Evolutionary conservation across 495 filamentous ascomycete species (phyloP).

Genomic region (Cenococcum geophilum): DNA sequence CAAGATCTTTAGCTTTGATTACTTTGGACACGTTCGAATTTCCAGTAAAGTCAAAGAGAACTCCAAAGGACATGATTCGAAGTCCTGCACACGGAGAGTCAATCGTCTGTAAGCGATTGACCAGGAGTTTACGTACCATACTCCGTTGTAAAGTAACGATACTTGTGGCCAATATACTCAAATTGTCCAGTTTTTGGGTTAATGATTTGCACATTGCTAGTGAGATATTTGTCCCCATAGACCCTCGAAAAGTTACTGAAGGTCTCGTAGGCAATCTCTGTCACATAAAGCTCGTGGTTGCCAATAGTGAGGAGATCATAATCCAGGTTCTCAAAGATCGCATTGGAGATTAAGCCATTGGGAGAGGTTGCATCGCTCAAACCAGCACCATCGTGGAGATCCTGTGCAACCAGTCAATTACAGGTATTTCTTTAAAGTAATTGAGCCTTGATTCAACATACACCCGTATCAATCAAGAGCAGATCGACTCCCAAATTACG

Average conservation of each 20-base stretch:
- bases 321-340: slow-evolving; percentile 41
- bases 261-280: slow-evolving; percentile 35
- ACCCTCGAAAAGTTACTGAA: slow-evolving; percentile 37
- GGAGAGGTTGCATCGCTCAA: slow-evolving; percentile 40
- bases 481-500: slow-evolving; percentile 36
- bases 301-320: slow-evolving; percentile 44
- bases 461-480: slow-evolving; percentile 40
- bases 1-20: slow-evolving; percentile 33
- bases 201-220: slow-evolving; percentile 42
- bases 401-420: slow-evolving; percentile 11
- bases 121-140: slow-evolving; percentile 29
- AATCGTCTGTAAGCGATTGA: neutral
- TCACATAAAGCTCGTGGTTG: slow-evolving; percentile 42
- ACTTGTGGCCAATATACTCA: slow-evolving; percentile 41
- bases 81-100: slow-evolving; percentile 18
- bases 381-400: slow-evolving; percentile 43
- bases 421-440: neutral
- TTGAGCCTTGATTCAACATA: neutral
- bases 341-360: slow-evolving; percentile 39
- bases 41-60: slow-evolving; percentile 39
- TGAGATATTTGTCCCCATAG: slow-evolving; percentile 42
- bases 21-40: slow-evolving; percentile 36
- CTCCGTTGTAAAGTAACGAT: slow-evolving; percentile 39
- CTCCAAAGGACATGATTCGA: slow-evolving; percentile 42
- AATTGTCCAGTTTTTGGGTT: slow-evolving; percentile 31